Percentiles rank a stretch among this genome's conserved stretches.
Evolutionary conservation across 2,329 filamentous ascomycete species (phyloP).

Genomic region (Diaporthe velutina): DNA sequence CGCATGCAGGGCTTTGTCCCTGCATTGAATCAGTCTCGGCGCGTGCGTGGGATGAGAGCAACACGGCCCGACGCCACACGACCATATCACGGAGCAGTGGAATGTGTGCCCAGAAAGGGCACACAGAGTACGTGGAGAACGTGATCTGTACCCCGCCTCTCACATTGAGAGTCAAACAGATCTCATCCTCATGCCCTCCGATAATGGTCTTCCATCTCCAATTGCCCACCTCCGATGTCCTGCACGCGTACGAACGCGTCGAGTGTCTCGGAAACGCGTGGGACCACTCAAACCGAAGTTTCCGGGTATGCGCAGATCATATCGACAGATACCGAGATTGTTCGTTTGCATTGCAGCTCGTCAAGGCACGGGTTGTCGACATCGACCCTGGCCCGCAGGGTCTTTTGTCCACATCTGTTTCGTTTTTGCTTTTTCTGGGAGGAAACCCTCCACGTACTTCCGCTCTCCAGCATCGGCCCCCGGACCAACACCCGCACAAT

Average conservation of each 20-base stretch:
- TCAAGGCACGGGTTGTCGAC: conserved; percentile 1
- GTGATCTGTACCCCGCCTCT: background rate
- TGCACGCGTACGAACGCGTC: background rate
- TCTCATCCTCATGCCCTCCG: background rate
- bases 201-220: background rate
- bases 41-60: background rate
- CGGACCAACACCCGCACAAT: background rate
- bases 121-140: background rate
- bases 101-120: conserved; percentile 1
- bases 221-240: background rate
- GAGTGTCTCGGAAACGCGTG: background rate
- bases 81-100: background rate
- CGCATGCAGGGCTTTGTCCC: conserved; percentile 9
- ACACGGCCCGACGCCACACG: background rate
- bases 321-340: background rate
- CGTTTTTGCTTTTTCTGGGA: conserved; percentile 22
- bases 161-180: background rate
- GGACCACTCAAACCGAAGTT: background rate
- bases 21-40: conserved; percentile 7
- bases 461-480: background rate
- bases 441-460: conserved; percentile 15
- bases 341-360: conserved; percentile 24
- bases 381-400: background rate
- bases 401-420: background rate
- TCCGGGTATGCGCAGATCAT: background rate